Evolutionary conservation across 805 yeast species (phyloP), one percentile per base, ranked within the genome.

Genomic region (Candida montana): DNA sequence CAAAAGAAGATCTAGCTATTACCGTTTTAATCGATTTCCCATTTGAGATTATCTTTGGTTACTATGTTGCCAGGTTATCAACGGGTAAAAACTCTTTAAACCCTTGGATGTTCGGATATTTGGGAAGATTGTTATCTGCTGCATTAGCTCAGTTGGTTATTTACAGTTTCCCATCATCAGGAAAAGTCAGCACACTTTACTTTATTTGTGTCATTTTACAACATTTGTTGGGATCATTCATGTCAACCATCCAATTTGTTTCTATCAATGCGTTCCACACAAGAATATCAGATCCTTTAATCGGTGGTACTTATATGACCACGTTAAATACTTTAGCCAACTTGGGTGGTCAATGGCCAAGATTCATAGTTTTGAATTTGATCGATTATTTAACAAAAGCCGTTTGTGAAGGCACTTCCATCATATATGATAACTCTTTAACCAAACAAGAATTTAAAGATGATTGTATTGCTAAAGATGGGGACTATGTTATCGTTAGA

Each of bases 301-400:
- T 93, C 53, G 99, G 99, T 15, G 99, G 99, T 2, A 93, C 99
- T 0, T 93, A 93, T 61, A 91, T 93, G 98, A 93, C 99, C 0
- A 81, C 95, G 1, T 69, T 93, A 44, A 93, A 93, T 62, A 93
- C 99, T 0, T 69, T 93, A 36, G 79, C 95, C 32, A 93, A 93
- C 59, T 72, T 91, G 44, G 99, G 99, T 19, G 99, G 99, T 10
- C 93, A 95, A 33, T 93, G 99, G 99, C 99, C 99, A 2, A 73
- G 88, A 41, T 67, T 87, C n/a, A 67, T 93, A 26, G 81, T 91
- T 2, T 73, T 89, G 50, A 76, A 71, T 45, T 70, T 89, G 62
- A 91, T 93, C 41, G 97, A 91, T 63, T 74, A 70, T 51, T 75
- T 89, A 51, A 85, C 97, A 0, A 53, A 63, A 4, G 78, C 89